Percentiles rank a stretch among this genome's conserved stretches.
These are phyloP conservation scores for Nigrospora oryzae DNA, from an alignment of 2,329 filamentous ascomycete species.

Conservation along the genomic window DNA sequence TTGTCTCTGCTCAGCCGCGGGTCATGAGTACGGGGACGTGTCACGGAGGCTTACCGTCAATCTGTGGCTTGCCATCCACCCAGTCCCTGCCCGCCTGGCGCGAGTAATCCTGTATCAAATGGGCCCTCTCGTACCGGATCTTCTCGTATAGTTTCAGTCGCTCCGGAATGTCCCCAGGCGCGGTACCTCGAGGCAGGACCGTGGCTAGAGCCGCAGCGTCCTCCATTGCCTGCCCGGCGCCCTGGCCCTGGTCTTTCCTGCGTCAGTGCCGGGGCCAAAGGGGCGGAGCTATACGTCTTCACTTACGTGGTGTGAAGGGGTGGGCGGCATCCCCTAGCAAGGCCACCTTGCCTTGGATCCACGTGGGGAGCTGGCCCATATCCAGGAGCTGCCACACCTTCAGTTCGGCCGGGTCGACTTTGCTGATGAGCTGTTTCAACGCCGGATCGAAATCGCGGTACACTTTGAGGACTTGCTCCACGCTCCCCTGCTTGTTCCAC, in stretches of 20 bases:
- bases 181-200: constrained; percentile 40
- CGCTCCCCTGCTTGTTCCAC: constrained; percentile 28
- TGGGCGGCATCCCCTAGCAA: constrained; percentile 37
- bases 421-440: constrained; percentile 28
- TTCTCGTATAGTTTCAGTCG: constrained; percentile 51
- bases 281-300: neutral
- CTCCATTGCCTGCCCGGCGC: constrained; percentile 56
- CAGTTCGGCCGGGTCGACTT: constrained; percentile 33
- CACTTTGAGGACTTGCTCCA: constrained; percentile 27
- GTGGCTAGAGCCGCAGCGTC: constrained; percentile 52
- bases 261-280: constrained; percentile 3
- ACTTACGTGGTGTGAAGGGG: constrained; percentile 52
- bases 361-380: constrained; percentile 42
- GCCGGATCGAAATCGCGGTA: constrained; percentile 33
- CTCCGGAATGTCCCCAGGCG: constrained; percentile 36
- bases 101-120: constrained; percentile 48
- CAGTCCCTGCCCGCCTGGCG: constrained; percentile 41
- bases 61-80: constrained; percentile 20
- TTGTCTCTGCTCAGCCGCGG: constrained; percentile 7
- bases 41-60: constrained; percentile 28
- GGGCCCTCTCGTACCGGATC: constrained; percentile 47
- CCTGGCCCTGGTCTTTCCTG: constrained; percentile 12
- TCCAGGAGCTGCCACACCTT: constrained; percentile 54
- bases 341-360: constrained; percentile 12
- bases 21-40: neutral